A percentile compares a stretch with the other conserved stretches of the same genome.
Evolutionary conservation across 257 asterid genomes (phyloP).

Genomic region (Solanum corneliomulleri): DNA sequence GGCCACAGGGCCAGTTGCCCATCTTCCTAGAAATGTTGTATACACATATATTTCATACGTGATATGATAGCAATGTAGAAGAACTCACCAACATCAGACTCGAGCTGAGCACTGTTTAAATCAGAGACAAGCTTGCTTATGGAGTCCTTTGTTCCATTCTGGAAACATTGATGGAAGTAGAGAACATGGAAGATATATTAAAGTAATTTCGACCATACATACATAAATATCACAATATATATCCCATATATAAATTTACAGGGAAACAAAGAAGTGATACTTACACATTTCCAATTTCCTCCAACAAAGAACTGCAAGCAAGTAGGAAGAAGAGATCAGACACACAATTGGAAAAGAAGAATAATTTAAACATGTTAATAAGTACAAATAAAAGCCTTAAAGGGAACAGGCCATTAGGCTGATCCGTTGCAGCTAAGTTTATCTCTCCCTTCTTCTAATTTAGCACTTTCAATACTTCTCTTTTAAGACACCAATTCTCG

Average conservation of each 20-base stretch:
- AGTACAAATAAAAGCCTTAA: neutral
- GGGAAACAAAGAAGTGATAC: constrained; percentile 19
- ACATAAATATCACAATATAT: neutral
- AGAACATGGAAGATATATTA: neutral
- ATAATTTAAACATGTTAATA: neutral
- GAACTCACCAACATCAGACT: constrained; percentile 81
- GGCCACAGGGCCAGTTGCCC: neutral
- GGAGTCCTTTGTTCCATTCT: constrained; percentile 91
- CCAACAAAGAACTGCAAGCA: constrained; percentile 97
- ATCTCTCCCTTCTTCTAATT: neutral
- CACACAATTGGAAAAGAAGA: neutral
- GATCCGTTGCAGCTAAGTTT: neutral
- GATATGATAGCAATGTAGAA: neutral
- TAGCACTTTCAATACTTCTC: neutral
- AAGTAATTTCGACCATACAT: neutral
- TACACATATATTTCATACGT: neutral
- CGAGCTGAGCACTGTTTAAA: constrained; percentile 64
- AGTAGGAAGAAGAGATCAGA: neutral
- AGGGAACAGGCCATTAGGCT: neutral
- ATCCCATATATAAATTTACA: neutral
- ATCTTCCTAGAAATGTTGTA: neutral
- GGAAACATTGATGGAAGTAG: neutral
- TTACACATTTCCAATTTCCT: constrained; percentile 99
- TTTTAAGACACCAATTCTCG: neutral
- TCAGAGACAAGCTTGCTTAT: constrained; percentile 76